Conservation (phyloP, 1,139 yeast genomes). For the Scheffersomyces segobiensis region DNA sequence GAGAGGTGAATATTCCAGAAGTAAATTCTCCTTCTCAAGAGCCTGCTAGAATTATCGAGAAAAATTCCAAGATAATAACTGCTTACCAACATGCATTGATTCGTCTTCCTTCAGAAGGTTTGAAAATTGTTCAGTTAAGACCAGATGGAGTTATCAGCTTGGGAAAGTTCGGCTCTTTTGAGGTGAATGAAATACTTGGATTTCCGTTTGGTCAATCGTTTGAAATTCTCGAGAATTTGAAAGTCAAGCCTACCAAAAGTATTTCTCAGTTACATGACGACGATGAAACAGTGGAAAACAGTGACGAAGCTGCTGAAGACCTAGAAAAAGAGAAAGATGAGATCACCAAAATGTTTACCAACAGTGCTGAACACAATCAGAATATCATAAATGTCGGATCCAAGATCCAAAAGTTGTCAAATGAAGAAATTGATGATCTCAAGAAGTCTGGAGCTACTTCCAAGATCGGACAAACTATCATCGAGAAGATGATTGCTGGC, state of each 20-base stretch:
- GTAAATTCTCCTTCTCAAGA: neutral
- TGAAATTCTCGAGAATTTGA: slow-evolving; percentile 67
- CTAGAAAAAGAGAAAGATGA: slow-evolving; percentile 35
- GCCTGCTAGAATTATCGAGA: slow-evolving; percentile 3
- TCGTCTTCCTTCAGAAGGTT: slow-evolving; percentile 77
- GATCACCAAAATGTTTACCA: slow-evolving; percentile 41
- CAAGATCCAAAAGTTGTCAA: slow-evolving; percentile 69
- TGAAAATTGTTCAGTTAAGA: slow-evolving; percentile 66
- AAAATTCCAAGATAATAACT: slow-evolving; percentile 29
- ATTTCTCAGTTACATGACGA: slow-evolving; percentile 18
- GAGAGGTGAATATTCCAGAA: neutral
- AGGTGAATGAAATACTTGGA: slow-evolving; percentile 73
- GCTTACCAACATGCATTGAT: slow-evolving; percentile 63
- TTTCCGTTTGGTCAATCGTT: slow-evolving; percentile 86
- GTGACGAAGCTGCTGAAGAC: slow-evolving; percentile 26
- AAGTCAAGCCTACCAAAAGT: slow-evolving; percentile 50
- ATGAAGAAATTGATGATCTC: slow-evolving; percentile 77
- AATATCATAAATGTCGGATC: slow-evolving; percentile 73
- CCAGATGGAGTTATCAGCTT: slow-evolving; percentile 62
- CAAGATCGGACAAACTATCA: slow-evolving; percentile 75
- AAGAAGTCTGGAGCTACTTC: slow-evolving; percentile 66
- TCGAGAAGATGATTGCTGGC: slow-evolving; percentile 76
- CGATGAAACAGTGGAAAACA: slow-evolving; percentile 23
- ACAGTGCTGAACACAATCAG: slow-evolving; percentile 64
- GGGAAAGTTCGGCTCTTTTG: slow-evolving; percentile 90